Conservation (phyloP, 768 basidiomycete species). For the Podaxis sp. region DNA sequence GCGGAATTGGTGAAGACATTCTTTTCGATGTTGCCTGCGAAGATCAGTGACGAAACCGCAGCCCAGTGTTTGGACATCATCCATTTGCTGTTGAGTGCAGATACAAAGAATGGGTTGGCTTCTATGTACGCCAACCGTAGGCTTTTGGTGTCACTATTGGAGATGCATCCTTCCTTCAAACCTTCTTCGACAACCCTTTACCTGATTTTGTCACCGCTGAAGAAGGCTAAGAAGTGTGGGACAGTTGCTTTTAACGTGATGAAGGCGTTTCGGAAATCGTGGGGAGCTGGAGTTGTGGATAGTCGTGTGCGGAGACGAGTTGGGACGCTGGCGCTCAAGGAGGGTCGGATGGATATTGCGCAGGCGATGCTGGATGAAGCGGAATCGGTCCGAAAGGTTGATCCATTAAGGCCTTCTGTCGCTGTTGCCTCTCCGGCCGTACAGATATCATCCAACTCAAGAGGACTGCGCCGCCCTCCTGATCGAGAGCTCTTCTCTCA, state of each 20-base stretch:
- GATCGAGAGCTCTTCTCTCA: conserved; percentile 7
- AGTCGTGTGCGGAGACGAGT: conserved; percentile 60
- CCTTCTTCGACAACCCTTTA: conserved; percentile 63
- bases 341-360: conserved; percentile 58
- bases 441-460: neutral
- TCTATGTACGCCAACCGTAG: conserved; percentile 45
- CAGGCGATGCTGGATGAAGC: conserved; percentile 18
- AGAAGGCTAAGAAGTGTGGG: conserved; percentile 49
- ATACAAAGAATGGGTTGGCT: conserved; percentile 34
- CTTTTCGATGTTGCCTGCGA: conserved; percentile 46
- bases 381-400: neutral
- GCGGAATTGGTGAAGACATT: conserved; percentile 47
- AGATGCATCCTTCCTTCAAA: conserved; percentile 44
- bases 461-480: conserved; percentile 6
- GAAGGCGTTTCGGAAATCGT: conserved; percentile 46
- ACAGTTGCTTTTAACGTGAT: conserved; percentile 49
- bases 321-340: conserved; percentile 58
- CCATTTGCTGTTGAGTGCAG: conserved; percentile 40
- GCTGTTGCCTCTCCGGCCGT: neutral
- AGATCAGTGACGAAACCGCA: conserved; percentile 34
- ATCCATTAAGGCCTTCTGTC: neutral
- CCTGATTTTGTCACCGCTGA: conserved; percentile 55
- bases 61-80: conserved; percentile 51
- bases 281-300: conserved; percentile 59
- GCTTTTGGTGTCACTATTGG: conserved; percentile 44